Conservation (phyloP, 441 rosid species). For the California macrophylla region DNA sequence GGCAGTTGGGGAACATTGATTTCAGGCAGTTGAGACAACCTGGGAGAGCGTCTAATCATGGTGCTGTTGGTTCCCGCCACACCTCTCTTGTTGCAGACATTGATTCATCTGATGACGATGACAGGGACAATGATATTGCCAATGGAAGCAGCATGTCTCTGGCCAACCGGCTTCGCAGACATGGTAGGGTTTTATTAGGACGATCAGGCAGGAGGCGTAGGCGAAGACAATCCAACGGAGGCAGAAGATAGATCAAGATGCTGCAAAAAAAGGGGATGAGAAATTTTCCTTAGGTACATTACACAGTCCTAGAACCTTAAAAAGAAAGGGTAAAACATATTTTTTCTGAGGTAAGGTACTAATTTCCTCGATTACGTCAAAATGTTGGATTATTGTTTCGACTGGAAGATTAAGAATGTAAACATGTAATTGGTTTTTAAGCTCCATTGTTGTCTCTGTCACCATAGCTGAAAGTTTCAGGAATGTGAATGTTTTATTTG, state of each 20-base stretch:
- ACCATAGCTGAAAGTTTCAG: not conserved
- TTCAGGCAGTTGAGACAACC: conserved; percentile 31
- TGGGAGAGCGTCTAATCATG: conserved; percentile 15
- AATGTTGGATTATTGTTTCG: conserved; percentile 8
- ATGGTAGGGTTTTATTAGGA: conserved; percentile 47
- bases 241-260: conserved; percentile 20
- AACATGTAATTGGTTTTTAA: conserved; percentile 21
- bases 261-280: conserved; percentile 11
- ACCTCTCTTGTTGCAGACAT: conserved; percentile 23
- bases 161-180: conserved; percentile 52
- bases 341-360: conserved; percentile 14
- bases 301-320: conserved; percentile 15
- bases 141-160: conserved; percentile 35
- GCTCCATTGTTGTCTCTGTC: conserved; percentile 4
- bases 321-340: conserved; percentile 3
- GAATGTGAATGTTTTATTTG: not conserved
- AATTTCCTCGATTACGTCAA: conserved; percentile 9
- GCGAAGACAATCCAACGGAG: conserved; percentile 42
- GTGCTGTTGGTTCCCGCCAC: conserved; percentile 20
- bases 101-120: conserved; percentile 37
- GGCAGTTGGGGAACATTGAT: conserved; percentile 39
- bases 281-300: conserved; percentile 1
- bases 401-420: conserved; percentile 14
- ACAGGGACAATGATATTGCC: conserved; percentile 11
- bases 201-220: conserved; percentile 70